phyloP scores from a whole-genome alignment of 768 basidiomycete genomes.

The Pulveroboletus sp. region DNA sequence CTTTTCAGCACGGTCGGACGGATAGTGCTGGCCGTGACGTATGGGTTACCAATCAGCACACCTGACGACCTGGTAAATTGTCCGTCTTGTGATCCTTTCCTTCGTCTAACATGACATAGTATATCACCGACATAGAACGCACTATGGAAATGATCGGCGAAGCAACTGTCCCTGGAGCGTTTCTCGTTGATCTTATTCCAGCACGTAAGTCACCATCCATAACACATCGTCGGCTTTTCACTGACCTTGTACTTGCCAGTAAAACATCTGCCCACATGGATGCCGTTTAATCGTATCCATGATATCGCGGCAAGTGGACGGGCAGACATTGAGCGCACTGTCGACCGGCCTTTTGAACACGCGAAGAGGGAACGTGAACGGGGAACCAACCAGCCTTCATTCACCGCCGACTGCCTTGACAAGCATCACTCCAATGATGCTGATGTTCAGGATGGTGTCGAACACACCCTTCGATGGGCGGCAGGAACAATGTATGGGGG shows the following conservation, averaged over 20 bases:
- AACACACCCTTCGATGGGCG: conserved; percentile 13
- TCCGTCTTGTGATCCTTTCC: no score
- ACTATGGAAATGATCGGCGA: conserved; percentile 24
- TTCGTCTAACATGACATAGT: conserved; percentile 17
- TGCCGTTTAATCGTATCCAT: no score
- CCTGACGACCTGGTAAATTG: conserved; percentile 19
- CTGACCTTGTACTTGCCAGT: conserved; percentile 11
- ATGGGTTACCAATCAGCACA: conserved; percentile 21
- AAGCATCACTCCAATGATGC: conserved; percentile 6
- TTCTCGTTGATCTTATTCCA: conserved; percentile 28
- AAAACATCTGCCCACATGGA: conserved; percentile 14
- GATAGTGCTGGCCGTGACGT: conserved; percentile 22
- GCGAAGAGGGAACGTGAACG: conserved; percentile 11
- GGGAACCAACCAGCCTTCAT: conserved; percentile 15
- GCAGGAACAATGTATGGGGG: conserved; percentile 20
- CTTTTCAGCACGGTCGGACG: conserved; percentile 9
- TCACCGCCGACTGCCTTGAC: conserved; percentile 14
- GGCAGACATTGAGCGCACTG: no score
- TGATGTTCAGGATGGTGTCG: conserved; percentile 1
- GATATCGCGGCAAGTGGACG: no score
- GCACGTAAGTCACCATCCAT: conserved; percentile 11
- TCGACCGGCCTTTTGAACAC: no score
- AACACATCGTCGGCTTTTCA: not conserved
- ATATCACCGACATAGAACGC: conserved; percentile 26
- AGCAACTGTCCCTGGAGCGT: conserved; percentile 29